Conservation (phyloP, 2,329 filamentous ascomycete genomes). For the Talaromyces sp. region DNA sequence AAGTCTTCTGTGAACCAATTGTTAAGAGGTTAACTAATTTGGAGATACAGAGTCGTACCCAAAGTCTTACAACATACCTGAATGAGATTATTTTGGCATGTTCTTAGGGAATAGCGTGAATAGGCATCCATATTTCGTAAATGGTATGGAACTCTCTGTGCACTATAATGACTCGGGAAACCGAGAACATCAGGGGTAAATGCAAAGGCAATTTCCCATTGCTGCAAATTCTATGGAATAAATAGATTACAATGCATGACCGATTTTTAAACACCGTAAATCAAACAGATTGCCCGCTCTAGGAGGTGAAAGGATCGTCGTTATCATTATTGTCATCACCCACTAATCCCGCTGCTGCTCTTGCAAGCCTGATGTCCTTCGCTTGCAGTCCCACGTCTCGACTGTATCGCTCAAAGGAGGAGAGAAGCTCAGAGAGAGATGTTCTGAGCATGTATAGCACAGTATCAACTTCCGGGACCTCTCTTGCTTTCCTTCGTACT, state of each 20-base stretch:
- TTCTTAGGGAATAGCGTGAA: not conserved
- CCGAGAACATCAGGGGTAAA: not conserved
- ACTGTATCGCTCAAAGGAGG: constrained; percentile 71
- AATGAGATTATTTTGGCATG: not conserved
- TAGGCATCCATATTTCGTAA: not conserved
- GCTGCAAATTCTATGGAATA: constrained; percentile 2
- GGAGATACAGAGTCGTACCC: constrained; percentile 38
- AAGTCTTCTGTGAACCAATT: constrained; percentile 6
- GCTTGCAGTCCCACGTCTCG: constrained; percentile 65
- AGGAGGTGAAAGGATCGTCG: constrained; percentile 12
- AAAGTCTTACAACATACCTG: constrained; percentile 31
- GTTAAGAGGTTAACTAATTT: not conserved
- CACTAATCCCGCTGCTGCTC: constrained; percentile 7
- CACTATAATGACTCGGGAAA: not conserved
- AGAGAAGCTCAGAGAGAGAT: constrained; percentile 63
- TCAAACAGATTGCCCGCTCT: not conserved
- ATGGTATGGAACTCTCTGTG: not conserved
- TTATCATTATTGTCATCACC: constrained; percentile 11
- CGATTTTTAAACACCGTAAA: not conserved
- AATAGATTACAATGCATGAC: constrained; percentile 7
- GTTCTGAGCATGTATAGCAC: constrained; percentile 63
- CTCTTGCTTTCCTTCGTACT: constrained; percentile 35
- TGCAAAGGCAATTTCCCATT: not conserved
- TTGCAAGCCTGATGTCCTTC: constrained; percentile 60
- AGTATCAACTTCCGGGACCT: constrained; percentile 64